These are phyloP conservation scores for Maudiozyma turicensis DNA, from an alignment of 805 yeast genomes.

Conservation along the genomic window DNA sequence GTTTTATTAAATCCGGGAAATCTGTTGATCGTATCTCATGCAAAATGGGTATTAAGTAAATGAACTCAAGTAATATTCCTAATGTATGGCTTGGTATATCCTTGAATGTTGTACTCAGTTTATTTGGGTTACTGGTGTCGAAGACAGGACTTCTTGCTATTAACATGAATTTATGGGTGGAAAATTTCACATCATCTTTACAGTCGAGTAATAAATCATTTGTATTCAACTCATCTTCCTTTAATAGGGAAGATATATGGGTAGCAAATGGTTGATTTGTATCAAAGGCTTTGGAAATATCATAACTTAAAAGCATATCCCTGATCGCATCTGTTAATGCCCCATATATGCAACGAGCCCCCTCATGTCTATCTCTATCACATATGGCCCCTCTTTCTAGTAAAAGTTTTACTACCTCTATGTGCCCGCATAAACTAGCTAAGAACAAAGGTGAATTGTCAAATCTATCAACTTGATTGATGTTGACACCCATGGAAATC, in stretches of 20 bases:
- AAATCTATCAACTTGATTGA: slow-evolving; percentile 50
- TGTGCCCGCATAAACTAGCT: slow-evolving; percentile 70
- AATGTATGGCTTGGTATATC: slow-evolving; percentile 6
- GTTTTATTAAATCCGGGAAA: slow-evolving; percentile 18
- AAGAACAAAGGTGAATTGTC: slow-evolving; percentile 68
- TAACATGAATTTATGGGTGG: slow-evolving; percentile 36
- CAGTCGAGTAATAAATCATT: slow-evolving; percentile 21
- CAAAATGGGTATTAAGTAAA: slow-evolving; percentile 34
- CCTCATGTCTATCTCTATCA: slow-evolving; percentile 74
- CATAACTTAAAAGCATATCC: slow-evolving; percentile 46
- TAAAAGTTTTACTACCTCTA: slow-evolving; percentile 48
- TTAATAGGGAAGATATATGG: slow-evolving; percentile 42
- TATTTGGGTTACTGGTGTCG: slow-evolving; percentile 2
- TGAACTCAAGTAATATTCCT: slow-evolving; percentile 23
- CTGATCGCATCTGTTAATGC: slow-evolving; percentile 63
- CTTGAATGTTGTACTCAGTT: not conserved
- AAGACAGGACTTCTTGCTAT: slow-evolving; percentile 31
- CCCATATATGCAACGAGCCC: slow-evolving; percentile 69
- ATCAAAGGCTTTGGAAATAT: slow-evolving; percentile 61
- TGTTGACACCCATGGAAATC: slow-evolving; percentile 42
- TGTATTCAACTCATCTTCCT: slow-evolving; percentile 13
- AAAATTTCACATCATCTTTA: slow-evolving; percentile 5
- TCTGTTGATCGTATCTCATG: slow-evolving; percentile 30
- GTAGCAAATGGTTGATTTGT: slow-evolving; percentile 62
- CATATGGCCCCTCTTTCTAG: slow-evolving; percentile 64